A percentile compares a stretch with the other conserved stretches of the same genome.
These are phyloP conservation scores for Penicillium coffeae DNA, from an alignment of 495 filamentous ascomycete genomes.

Conservation along the genomic window DNA sequence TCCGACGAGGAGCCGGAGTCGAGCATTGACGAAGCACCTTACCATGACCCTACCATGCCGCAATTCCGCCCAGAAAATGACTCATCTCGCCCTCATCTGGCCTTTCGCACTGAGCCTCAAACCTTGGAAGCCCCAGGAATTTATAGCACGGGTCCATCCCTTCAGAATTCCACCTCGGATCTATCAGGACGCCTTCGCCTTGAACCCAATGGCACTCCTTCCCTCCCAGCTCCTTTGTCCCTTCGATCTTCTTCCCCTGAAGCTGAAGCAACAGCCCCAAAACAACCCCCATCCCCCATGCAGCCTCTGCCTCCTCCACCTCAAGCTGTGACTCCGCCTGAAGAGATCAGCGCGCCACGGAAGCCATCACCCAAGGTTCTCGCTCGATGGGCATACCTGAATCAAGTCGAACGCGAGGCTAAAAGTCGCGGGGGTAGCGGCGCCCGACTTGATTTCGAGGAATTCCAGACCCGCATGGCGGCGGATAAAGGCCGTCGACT, in stretches of 20 bases:
- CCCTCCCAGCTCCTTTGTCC: constrained; percentile 35
- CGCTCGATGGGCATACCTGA: constrained; percentile 49
- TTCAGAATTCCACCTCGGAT: constrained; percentile 9
- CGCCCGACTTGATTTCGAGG: constrained; percentile 64
- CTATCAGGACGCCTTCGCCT: constrained; percentile 30
- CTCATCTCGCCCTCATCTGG: constrained; percentile 12
- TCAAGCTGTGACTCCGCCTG: constrained; percentile 12
- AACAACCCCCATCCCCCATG: constrained; percentile 35
- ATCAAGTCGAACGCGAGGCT: constrained; percentile 61
- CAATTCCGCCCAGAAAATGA: constrained; percentile 59
- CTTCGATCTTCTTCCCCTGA: constrained; percentile 31
- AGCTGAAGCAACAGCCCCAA: constrained; percentile 38
- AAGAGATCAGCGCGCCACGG: constrained; percentile 11
- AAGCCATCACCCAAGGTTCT: constrained; percentile 42
- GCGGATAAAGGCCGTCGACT: constrained; percentile 57
- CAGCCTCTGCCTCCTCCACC: constrained; percentile 31
- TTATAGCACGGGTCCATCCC: constrained; percentile 5
- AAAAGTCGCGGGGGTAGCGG: constrained; percentile 68
- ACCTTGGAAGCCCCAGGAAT: constrained; percentile 1
- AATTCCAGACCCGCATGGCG: constrained; percentile 71
- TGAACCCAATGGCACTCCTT: constrained; percentile 30
- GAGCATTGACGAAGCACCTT: constrained; percentile 4
- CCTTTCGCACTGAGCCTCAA: constrained; percentile 8
- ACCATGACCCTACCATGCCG: constrained; percentile 65
- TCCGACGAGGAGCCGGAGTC: constrained; percentile 16